A percentile compares a stretch with the other conserved stretches of the same genome.
Evolutionary conservation across 208 protist genomes (phyloP).

Genomic region (Eutreptiella sp.): DNA sequence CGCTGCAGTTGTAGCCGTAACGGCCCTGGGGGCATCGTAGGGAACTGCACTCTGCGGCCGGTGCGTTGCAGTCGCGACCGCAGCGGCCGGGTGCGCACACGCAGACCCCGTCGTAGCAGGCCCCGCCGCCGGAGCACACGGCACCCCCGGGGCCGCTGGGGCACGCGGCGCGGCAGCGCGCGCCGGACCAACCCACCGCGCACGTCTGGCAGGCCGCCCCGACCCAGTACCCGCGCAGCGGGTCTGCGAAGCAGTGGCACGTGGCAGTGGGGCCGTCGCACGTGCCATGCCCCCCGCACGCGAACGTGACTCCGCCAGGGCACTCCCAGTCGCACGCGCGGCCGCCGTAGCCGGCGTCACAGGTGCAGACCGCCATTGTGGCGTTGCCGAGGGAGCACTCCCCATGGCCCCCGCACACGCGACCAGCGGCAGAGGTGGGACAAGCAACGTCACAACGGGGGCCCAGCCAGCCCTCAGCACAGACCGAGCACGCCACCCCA

Average conservation of each 20-base stretch:
- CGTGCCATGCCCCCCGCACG: background rate
- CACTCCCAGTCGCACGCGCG: slow-evolving; percentile 3
- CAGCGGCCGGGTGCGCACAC: background rate
- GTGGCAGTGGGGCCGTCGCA: slow-evolving; percentile 11
- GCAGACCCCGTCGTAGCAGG: background rate
- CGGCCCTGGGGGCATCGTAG: background rate
- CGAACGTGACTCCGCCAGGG: background rate
- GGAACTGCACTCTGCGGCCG: background rate
- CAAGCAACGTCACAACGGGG: slow-evolving; percentile 17
- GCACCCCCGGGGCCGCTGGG: slow-evolving; percentile 5
- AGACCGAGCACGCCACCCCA: slow-evolving; percentile 13
- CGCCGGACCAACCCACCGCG: slow-evolving; percentile 15
- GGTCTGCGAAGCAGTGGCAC: slow-evolving; percentile 18
- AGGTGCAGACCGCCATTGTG: background rate
- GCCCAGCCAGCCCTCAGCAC: slow-evolving; percentile 11
- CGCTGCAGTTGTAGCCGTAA: slow-evolving; percentile 2
- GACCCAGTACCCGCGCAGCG: slow-evolving; percentile 15
- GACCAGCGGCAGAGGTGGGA: background rate
- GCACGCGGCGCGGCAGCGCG: slow-evolving; percentile 13
- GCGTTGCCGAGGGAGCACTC: background rate
- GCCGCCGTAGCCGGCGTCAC: background rate
- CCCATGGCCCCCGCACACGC: background rate
- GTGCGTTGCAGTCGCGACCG: background rate
- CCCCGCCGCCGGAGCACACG: slow-evolving; percentile 4
- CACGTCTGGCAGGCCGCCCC: slow-evolving; percentile 17